phyloP scores from a whole-genome alignment of 805 yeast species.

The Zygoascus tannicola region DNA sequence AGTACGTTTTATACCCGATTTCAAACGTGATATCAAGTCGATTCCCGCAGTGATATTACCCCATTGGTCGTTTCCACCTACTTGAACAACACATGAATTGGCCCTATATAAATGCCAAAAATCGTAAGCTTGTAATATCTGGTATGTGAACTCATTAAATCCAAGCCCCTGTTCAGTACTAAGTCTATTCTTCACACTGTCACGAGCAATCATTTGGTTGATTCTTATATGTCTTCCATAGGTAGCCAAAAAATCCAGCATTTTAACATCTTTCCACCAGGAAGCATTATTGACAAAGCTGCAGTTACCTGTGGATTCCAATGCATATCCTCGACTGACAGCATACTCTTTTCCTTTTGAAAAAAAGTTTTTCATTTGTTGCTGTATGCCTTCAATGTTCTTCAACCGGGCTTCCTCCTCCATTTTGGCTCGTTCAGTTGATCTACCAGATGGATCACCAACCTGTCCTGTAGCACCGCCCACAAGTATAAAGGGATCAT shows the following conservation, averaged over 20 bases:
- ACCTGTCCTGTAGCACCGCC: slow-evolving; percentile 81
- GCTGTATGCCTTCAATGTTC: slow-evolving; percentile 51
- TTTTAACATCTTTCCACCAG: slow-evolving; percentile 78
- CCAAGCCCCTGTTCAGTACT: slow-evolving; percentile 70
- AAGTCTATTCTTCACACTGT: slow-evolving; percentile 71
- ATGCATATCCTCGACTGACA: slow-evolving; percentile 32
- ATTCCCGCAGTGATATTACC: slow-evolving; percentile 96
- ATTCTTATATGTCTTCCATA: slow-evolving; percentile 77
- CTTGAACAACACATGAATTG: slow-evolving; percentile 58
- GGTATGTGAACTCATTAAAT: slow-evolving; percentile 90
- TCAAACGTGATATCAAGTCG: slow-evolving; percentile 66
- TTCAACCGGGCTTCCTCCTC: slow-evolving; percentile 39
- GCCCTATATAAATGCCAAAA: slow-evolving; percentile 68
- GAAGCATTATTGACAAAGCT: slow-evolving; percentile 52
- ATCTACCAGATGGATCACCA: slow-evolving; percentile 94
- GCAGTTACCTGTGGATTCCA: slow-evolving; percentile 26
- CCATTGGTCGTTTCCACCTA: slow-evolving; percentile 97
- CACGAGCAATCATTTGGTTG: slow-evolving; percentile 80
- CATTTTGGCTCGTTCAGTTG: slow-evolving; percentile 60
- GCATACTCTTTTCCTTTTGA: slow-evolving; percentile 56
- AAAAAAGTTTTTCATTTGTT: slow-evolving; percentile 57
- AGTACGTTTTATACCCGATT: slow-evolving; percentile 9
- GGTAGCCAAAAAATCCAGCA: slow-evolving; percentile 67
- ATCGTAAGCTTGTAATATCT: slow-evolving; percentile 86
- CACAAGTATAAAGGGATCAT: slow-evolving; percentile 69